Evolutionary conservation across 208 protist genomes (phyloP).

Genomic region (Trypanosoma brucei): DNA sequence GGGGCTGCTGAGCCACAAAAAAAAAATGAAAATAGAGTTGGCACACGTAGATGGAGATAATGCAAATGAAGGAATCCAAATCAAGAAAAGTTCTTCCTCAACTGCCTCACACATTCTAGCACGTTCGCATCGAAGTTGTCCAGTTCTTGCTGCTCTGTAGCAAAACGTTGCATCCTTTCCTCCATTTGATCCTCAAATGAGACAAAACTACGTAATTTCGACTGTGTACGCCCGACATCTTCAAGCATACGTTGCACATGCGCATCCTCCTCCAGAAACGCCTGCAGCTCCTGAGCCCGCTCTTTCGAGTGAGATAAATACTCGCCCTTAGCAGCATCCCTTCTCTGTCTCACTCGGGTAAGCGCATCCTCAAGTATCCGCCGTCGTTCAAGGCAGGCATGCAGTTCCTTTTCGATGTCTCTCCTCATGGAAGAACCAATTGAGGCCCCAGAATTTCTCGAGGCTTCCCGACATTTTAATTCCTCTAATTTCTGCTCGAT

Average conservation of each 20-base stretch:
- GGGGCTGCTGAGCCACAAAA: too few species aligned
- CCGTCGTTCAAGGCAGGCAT: conserved; percentile 17
- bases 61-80: background rate
- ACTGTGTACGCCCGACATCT: conserved; percentile 1
- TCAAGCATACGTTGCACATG: conserved; percentile 18
- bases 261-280: conserved; percentile 2
- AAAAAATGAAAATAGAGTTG: background rate
- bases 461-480: background rate
- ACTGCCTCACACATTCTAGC: conserved; percentile 9
- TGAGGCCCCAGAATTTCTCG: background rate
- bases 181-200: conserved; percentile 21
- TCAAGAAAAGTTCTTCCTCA: conserved; percentile 2
- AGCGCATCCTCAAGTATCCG: conserved; percentile 19
- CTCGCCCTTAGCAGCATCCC: conserved; percentile 13
- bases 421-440: background rate
- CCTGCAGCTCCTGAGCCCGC: conserved; percentile 15
- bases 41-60: background rate
- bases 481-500: conserved; percentile 1
- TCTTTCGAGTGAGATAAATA: conserved; percentile 14
- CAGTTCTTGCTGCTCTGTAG: conserved; percentile 11
- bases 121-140: background rate
- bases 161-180: conserved; percentile 4
- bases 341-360: conserved; percentile 13
- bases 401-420: conserved; percentile 24
- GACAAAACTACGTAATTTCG: conserved; percentile 13